phyloP scores from a whole-genome alignment of 2,329 filamentous ascomycete species.

The Aspergillus amoenus region DNA sequence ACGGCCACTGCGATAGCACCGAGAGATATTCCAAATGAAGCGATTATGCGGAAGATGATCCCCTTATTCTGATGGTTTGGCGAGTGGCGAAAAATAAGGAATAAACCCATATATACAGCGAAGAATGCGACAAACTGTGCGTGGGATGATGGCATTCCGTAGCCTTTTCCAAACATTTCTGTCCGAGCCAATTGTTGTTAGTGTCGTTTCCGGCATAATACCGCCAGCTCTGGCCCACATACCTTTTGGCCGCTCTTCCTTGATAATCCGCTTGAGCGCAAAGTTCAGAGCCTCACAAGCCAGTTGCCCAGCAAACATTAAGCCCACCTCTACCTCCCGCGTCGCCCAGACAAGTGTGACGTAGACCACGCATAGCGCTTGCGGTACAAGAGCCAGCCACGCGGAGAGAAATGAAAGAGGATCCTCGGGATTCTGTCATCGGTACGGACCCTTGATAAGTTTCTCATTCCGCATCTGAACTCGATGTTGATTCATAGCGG shows the following conservation, averaged over 20 bases:
- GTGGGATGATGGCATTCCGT: slow-evolving; percentile 96
- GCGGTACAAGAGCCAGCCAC: slow-evolving; percentile 90
- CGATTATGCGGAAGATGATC: slow-evolving; percentile 50
- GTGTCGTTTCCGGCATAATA: not conserved
- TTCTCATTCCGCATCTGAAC: not conserved
- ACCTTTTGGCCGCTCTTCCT: slow-evolving; percentile 83
- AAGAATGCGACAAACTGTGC: slow-evolving; percentile 95
- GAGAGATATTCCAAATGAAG: slow-evolving; percentile 59
- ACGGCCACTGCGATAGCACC: slow-evolving; percentile 70
- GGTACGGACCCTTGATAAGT: slow-evolving; percentile 4
- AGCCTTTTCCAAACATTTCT: slow-evolving; percentile 83
- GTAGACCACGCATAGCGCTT: slow-evolving; percentile 87
- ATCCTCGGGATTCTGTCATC: slow-evolving; percentile 75
- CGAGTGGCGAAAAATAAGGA: slow-evolving; percentile 77
- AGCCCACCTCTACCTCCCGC: slow-evolving; percentile 80
- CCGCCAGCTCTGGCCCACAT: slow-evolving; percentile 38
- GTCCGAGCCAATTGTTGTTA: slow-evolving; percentile 1
- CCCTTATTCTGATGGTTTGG: slow-evolving; percentile 51
- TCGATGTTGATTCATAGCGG: not conserved
- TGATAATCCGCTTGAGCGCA: slow-evolving; percentile 81
- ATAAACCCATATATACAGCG: slow-evolving; percentile 77
- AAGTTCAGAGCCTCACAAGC: slow-evolving; percentile 91
- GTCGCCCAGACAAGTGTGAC: slow-evolving; percentile 86
- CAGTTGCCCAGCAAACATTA: slow-evolving; percentile 92
- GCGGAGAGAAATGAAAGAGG: slow-evolving; percentile 82